Conservation (phyloP, 495 filamentous ascomycete species). For the Trichocladium uniseriatum region DNA sequence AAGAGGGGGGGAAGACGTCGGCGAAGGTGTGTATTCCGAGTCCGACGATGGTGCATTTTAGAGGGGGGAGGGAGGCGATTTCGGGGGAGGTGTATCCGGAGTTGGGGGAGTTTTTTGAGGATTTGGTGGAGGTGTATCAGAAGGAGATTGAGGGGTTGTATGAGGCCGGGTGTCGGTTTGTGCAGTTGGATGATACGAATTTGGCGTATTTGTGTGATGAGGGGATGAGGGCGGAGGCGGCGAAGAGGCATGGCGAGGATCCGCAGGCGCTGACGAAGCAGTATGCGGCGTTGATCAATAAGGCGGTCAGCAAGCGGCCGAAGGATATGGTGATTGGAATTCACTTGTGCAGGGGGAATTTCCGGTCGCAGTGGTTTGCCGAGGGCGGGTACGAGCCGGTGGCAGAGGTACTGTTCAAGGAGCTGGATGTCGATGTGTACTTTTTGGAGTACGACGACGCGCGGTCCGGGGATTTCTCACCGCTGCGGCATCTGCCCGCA, state of each 20-base stretch:
- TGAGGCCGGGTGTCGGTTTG: constrained; percentile 51
- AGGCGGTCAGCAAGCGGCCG: constrained; percentile 45
- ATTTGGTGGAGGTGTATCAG: constrained; percentile 52
- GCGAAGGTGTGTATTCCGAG: constrained; percentile 57
- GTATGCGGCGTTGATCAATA: constrained; percentile 56
- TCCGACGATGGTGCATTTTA: constrained; percentile 60
- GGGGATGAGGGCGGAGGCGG: constrained; percentile 53
- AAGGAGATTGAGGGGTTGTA: constrained; percentile 52
- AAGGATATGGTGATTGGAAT: constrained; percentile 56
- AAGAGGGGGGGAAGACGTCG: constrained; percentile 31
- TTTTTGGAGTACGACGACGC: constrained; percentile 63
- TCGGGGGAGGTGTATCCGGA: constrained; percentile 45
- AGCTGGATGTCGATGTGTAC: constrained; percentile 56
- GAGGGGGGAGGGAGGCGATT: constrained; percentile 51
- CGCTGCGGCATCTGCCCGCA: constrained; percentile 51
- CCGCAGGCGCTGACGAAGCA: constrained; percentile 47
- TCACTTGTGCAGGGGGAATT: constrained; percentile 58
- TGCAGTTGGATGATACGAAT: constrained; percentile 59
- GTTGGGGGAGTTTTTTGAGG: constrained; percentile 52
- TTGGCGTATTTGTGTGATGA: constrained; percentile 59
- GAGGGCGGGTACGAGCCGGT: constrained; percentile 62
- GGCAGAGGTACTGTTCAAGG: constrained; percentile 54
- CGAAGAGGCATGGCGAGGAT: constrained; percentile 46
- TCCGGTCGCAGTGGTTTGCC: constrained; percentile 49
- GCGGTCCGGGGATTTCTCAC: constrained; percentile 57